Evolutionary conservation across 768 basidiomycete genomes (phyloP), one percentile per base, ranked within the genome.

Genomic region (Crepidotus variabilis): DNA sequence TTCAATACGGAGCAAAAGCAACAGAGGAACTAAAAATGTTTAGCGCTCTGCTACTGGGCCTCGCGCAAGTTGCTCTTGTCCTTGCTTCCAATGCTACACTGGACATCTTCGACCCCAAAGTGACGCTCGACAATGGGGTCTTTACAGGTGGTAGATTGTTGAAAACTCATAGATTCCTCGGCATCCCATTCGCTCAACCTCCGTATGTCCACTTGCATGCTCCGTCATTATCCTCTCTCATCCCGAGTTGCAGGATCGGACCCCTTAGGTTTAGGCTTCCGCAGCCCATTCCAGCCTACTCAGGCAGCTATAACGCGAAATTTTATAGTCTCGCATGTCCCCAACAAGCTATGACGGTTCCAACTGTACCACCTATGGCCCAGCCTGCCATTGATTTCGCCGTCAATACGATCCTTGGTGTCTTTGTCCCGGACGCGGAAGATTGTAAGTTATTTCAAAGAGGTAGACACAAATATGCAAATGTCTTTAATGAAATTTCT

Each of bases 121-220:
- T 79, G 20, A 65, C 58, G 2, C 63, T 80, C 22, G 76, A 77
- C 60, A 59, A 61, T 28, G 80, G 69, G 9, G 76, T 71, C 14
- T 69, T 81, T 53, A 70, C 72, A 24, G 79, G 79, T 1, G 52
- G 61, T 14, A 62, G 64, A 5, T 69, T 69, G 34, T 71, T 71
- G 8, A 45, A 51, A 6, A 64, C 71, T 2, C 61, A 69, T 23
- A 65, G 70, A 43, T 81, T 78, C 59, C 64, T 77, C 1, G 77
- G 78, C 2, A 77, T 81, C 43, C 80, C 80, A 4, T 83, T 76
- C 53, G 80, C 80, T 1, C 61, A 74, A 57, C 73, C 80, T 18
- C 79, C 80, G 81, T 82, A 59, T 60, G 79, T 67, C 47, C 47
- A 23, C 8, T 34, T 53, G 5, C 33, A 39, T 47, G 20, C n/a